A percentile compares a stretch with the other conserved stretches of the same genome.
These are phyloP conservation scores for Leishmania gerbilli DNA, from an alignment of 208 protist species.

Conservation along the genomic window DNA sequence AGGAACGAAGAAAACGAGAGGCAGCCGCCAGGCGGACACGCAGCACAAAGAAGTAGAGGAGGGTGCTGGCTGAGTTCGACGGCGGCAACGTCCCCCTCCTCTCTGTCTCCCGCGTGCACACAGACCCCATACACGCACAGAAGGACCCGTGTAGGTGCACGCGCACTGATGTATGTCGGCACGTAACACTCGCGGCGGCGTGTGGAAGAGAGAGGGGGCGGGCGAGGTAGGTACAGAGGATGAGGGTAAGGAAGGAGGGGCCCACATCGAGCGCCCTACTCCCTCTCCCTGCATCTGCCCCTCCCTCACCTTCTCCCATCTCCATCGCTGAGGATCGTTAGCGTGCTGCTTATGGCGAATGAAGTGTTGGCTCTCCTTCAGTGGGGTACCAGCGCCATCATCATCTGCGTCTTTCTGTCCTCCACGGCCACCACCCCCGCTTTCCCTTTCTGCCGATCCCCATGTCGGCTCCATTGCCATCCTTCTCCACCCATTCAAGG, in stretches of 20 bases:
- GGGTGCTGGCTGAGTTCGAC: background rate
- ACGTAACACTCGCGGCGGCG: background rate
- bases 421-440: background rate
- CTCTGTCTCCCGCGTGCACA: background rate
- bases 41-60: background rate
- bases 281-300: background rate
- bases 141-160: background rate
- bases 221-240: background rate
- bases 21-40: too few relatives aligned
- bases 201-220: background rate
- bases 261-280: background rate
- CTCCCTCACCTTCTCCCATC: background rate
- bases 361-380: background rate
- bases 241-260: background rate
- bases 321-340: background rate
- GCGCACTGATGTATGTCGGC: background rate
- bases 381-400: background rate
- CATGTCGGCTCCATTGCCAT: background rate
- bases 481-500: background rate
- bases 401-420: background rate
- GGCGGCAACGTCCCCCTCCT: background rate
- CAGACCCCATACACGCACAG: background rate
- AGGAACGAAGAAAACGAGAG: background rate
- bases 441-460: background rate
- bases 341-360: background rate